Conservation (phyloP, 768 basidiomycete species). For the Podaxis carcinomalis region DNA sequence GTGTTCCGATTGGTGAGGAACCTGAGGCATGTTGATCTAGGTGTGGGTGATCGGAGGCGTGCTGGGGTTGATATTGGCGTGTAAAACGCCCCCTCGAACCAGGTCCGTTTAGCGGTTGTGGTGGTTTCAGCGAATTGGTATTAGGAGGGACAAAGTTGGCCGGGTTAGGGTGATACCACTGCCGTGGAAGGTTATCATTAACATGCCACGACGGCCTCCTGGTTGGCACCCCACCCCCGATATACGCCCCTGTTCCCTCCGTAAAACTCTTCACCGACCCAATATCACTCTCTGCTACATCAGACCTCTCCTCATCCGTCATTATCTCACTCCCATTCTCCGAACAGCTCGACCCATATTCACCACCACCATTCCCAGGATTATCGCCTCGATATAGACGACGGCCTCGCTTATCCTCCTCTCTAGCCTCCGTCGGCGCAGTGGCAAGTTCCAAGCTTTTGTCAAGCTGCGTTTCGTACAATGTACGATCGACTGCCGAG, state of each 20-base stretch:
- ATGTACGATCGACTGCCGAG: constrained; percentile 55
- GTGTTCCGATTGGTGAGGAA: neutral
- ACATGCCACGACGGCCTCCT: constrained; percentile 49
- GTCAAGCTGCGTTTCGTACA: constrained; percentile 67
- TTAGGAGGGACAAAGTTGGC: constrained; percentile 9
- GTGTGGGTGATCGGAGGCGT: constrained; percentile 18
- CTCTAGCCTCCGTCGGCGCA: constrained; percentile 15
- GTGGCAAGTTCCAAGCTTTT: constrained; percentile 68
- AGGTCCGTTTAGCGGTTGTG: neutral
- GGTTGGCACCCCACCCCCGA: constrained; percentile 20
- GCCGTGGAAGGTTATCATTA: constrained; percentile 22
- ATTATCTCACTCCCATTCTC: constrained; percentile 51
- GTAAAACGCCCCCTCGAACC: constrained; percentile 24
- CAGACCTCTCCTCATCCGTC: constrained; percentile 68
- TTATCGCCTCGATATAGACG: neutral
- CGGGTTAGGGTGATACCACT: constrained; percentile 6
- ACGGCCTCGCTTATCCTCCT: no score
- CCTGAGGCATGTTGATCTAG: neutral
- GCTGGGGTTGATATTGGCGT: constrained; percentile 12
- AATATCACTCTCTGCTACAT: constrained; percentile 59
- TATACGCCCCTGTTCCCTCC: constrained; percentile 33
- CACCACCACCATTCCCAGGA: neutral
- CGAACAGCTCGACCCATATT: constrained; percentile 18
- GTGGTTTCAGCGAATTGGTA: constrained; percentile 13
- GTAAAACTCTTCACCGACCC: constrained; percentile 65